A percentile compares a stretch with the other conserved stretches of the same genome.
phyloP scores from a whole-genome alignment of 2,329 filamentous ascomycete species.

The Metarhizium guizhouense region DNA sequence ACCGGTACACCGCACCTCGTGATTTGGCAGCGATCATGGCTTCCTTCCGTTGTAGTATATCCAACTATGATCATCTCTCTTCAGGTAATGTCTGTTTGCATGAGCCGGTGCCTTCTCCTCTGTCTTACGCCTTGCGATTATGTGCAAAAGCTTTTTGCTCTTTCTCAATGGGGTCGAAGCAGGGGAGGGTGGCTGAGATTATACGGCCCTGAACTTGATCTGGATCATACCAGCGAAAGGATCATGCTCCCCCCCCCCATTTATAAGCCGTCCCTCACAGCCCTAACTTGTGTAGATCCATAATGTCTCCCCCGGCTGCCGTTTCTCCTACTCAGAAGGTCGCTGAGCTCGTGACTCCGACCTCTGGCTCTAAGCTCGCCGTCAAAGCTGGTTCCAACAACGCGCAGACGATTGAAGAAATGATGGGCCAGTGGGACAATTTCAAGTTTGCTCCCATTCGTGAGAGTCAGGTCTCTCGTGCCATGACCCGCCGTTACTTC shows the following conservation, averaged over 20 bases:
- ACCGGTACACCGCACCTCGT: slow-evolving; percentile 17
- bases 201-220: slow-evolving; percentile 94
- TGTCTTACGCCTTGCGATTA: background rate
- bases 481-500: slow-evolving; percentile 93
- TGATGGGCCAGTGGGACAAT: slow-evolving; percentile 69
- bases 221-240: slow-evolving; percentile 99
- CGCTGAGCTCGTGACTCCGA: slow-evolving; percentile 34
- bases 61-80: slow-evolving; percentile 25
- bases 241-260: slow-evolving; percentile 68
- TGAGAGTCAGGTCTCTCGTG: slow-evolving; percentile 84
- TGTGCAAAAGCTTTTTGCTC: background rate
- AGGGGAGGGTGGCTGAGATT: slow-evolving; percentile 55
- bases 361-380: slow-evolving; percentile 35
- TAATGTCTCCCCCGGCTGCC: slow-evolving; percentile 73
- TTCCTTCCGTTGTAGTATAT: slow-evolving; percentile 25
- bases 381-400: slow-evolving; percentile 15
- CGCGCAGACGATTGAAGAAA: slow-evolving; percentile 49
- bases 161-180: background rate
- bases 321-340: slow-evolving; percentile 47
- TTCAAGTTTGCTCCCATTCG: slow-evolving; percentile 83
- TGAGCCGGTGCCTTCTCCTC: slow-evolving; percentile 51
- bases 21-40: slow-evolving; percentile 20
- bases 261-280: slow-evolving; percentile 16
- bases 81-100: slow-evolving; percentile 42
- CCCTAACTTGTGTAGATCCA: slow-evolving; percentile 28